Evolutionary conservation across 2,329 filamentous ascomycete genomes (phyloP), one percentile per base, ranked within the genome.

Genomic region (Aspergillus floridensis): DNA sequence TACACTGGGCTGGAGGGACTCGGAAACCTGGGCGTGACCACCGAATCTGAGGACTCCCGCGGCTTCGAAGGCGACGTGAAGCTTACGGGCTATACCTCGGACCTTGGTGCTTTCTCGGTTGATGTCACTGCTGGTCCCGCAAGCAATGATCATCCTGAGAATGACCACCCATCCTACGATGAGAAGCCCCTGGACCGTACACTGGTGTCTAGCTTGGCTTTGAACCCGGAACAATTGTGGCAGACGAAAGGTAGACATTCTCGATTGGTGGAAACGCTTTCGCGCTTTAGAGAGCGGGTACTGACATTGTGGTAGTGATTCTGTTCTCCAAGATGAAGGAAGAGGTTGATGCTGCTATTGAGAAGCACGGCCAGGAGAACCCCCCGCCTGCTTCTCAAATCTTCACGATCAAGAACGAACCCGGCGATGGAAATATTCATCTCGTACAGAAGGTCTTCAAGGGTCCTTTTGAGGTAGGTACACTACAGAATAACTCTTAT

Each of bases 361-460:
- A 82, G 63, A 79, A 84, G 65, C 88, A 85, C 72, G 84, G 82
- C 29, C 76, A 84, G 50, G 84, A 90, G 3, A 84, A 88, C 61
- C 84, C 90, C 50, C 89, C 93, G 7, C 92, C 93, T 10, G 89
- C 93, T 2, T 92, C 89, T 79, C 90, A 95, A 73, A 83, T 93
- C 0, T 97, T 96, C 74, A 91, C 91, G 6, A 82, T 98, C 56
- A 77, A 81, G 49, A 89, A 96, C 72, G 76, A 76, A 12, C 73
- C 72, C 21, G 73, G 72, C 6, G 64, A 73, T 29, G 93, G 92
- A 31, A 98, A 98, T 70, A 79, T 91, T 14, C 93, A 99, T 64
- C 79, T 96, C 46, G 82, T 98, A 16, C 92, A 99, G 76, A 97
- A 96, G 77, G 86, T 92, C 2, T 98, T 96, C 68, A 85, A 93